Conservation (phyloP, 2,329 filamentous ascomycete species). For the Coleophoma crateriformis region DNA sequence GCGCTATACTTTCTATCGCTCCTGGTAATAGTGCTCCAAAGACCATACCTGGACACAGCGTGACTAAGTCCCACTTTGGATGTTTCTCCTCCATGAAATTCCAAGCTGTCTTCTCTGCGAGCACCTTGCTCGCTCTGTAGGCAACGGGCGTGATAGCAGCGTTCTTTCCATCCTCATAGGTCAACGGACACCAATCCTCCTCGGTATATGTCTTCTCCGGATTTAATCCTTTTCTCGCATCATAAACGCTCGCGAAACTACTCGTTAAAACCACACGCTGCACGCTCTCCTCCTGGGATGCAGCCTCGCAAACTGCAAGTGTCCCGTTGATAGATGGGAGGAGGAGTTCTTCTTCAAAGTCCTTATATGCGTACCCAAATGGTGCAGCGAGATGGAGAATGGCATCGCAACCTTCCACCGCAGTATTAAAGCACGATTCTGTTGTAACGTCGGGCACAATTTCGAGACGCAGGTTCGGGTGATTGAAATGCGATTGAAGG, state of each 20-base stretch:
- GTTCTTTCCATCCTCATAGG: slow-evolving; percentile 7
- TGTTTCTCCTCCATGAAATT: slow-evolving; percentile 14
- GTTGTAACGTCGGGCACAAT: slow-evolving; percentile 1
- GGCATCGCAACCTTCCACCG: slow-evolving; percentile 1
- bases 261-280: slow-evolving; percentile 22
- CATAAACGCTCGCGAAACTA: slow-evolving; percentile 22
- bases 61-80: slow-evolving; percentile 3
- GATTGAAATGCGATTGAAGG: background rate
- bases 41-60: slow-evolving; percentile 20
- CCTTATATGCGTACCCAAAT: slow-evolving; percentile 19
- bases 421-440: background rate
- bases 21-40: slow-evolving; percentile 13
- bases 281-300: slow-evolving; percentile 9
- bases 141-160: slow-evolving; percentile 15
- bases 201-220: slow-evolving; percentile 13
- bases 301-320: slow-evolving; percentile 18
- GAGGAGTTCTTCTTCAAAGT: slow-evolving; percentile 23
- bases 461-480: background rate
- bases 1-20: slow-evolving; percentile 14
- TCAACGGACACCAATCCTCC: slow-evolving; percentile 7
- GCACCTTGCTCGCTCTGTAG: slow-evolving; percentile 20
- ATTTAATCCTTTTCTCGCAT: slow-evolving; percentile 5
- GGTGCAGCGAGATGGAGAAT: slow-evolving; percentile 23
- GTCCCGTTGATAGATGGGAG: slow-evolving; percentile 21
- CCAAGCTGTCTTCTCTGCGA: slow-evolving; percentile 22